A percentile compares a stretch with the other conserved stretches of the same genome.
Evolutionary conservation across 495 filamentous ascomycete genomes (phyloP).

Genomic region (Neurospora sublineolata): DNA sequence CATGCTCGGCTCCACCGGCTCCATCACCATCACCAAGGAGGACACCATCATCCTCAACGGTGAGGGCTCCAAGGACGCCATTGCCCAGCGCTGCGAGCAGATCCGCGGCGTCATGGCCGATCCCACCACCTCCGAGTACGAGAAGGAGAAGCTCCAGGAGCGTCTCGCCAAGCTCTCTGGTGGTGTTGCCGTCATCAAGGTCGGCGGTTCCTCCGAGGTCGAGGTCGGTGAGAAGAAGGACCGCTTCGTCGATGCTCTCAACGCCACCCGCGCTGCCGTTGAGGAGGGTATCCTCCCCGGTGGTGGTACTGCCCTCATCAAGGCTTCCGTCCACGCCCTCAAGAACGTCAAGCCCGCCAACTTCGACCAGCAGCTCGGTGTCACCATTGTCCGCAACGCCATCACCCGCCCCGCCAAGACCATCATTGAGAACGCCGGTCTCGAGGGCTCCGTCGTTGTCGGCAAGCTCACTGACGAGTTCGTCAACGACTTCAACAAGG

Average conservation of each 20-base stretch:
- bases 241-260: slow-evolving; percentile 93
- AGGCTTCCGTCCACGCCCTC: slow-evolving; percentile 86
- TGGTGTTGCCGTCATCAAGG: slow-evolving; percentile 98
- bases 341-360: slow-evolving; percentile 72
- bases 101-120: slow-evolving; percentile 95
- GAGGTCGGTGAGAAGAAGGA: slow-evolving; percentile 99
- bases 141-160: slow-evolving; percentile 99
- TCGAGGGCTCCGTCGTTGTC: slow-evolving; percentile 90
- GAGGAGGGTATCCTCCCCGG: slow-evolving; percentile 98
- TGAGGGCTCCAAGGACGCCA: slow-evolving; percentile 87
- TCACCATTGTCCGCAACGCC: slow-evolving; percentile 91
- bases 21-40: slow-evolving; percentile 99
- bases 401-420: slow-evolving; percentile 89
- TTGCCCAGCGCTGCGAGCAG: slow-evolving; percentile 94
- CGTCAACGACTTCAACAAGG: slow-evolving; percentile 90
- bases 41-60: slow-evolving; percentile 98
- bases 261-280: slow-evolving; percentile 95
- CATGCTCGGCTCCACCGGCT: slow-evolving; percentile 91
- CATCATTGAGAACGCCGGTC: slow-evolving; percentile 95
- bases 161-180: slow-evolving; percentile 98
- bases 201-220: slow-evolving; percentile 93
- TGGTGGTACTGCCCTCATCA: slow-evolving; percentile 95
- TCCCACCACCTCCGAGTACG: slow-evolving; percentile 89
- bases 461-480: slow-evolving; percentile 96
- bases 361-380: slow-evolving; percentile 98